Percentiles rank a stretch among this genome's conserved stretches.
Evolutionary conservation across 2,329 filamentous ascomycete species (phyloP).

Genomic region (Sclerotiophoma versabilis): DNA sequence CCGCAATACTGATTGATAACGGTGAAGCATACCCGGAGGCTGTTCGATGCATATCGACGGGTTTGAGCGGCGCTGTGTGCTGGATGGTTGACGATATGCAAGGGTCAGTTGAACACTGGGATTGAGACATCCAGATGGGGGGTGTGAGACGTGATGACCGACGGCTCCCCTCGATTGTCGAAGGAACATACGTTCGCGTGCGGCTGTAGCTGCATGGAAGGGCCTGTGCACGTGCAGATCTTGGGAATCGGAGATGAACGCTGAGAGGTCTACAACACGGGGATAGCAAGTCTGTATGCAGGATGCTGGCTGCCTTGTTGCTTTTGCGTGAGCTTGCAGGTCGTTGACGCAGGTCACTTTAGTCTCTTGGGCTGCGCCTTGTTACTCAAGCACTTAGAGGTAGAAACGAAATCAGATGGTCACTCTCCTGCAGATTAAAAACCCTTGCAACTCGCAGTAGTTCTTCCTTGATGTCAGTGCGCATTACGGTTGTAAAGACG

Average conservation of each 20-base stretch:
- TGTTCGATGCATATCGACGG: background rate
- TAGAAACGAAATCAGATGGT: no score
- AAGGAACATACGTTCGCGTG: background rate
- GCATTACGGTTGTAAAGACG: no score
- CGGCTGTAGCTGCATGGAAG: background rate
- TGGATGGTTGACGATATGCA: background rate
- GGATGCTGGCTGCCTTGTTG: background rate
- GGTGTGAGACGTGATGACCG: background rate
- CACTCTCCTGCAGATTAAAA: no score
- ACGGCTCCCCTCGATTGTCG: constrained; percentile 2
- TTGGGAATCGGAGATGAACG: background rate
- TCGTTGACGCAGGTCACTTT: background rate
- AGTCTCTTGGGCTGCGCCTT: background rate
- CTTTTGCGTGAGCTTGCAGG: background rate
- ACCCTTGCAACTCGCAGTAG: no score
- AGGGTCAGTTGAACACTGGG: background rate
- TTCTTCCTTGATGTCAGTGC: no score
- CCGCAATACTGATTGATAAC: background rate
- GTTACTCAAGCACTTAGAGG: background rate
- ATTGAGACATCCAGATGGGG: background rate
- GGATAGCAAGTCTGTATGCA: background rate
- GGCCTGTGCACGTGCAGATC: background rate
- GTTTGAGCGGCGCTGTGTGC: background rate
- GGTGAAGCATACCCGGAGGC: background rate
- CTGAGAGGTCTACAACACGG: background rate